phyloP scores from a whole-genome alignment of 2,329 filamentous ascomycete genomes.

The Aspergillus ruber region DNA sequence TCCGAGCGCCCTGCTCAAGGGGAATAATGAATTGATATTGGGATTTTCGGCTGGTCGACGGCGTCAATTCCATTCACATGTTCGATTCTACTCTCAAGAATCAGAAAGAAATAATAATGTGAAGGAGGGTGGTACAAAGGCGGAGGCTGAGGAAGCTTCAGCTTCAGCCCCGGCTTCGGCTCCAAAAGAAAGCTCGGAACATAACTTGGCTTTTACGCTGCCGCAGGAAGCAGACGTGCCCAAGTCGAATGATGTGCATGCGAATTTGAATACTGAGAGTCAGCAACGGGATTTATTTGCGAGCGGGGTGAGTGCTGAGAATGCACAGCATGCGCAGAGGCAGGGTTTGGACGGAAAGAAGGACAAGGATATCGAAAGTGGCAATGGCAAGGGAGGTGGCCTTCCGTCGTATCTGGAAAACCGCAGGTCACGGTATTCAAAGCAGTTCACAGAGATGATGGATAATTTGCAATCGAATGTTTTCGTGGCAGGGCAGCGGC shows the following conservation, averaged over 20 bases:
- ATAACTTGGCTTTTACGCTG: neutral
- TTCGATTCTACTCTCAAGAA: slow-evolving; percentile 19
- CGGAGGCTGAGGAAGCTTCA: no score
- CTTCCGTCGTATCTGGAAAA: slow-evolving; percentile 34
- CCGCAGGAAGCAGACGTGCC: neutral
- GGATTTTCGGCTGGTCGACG: slow-evolving; percentile 36
- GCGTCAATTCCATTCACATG: slow-evolving; percentile 34
- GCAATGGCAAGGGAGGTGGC: slow-evolving; percentile 11
- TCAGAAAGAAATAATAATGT: slow-evolving; percentile 10
- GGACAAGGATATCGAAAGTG: slow-evolving; percentile 4
- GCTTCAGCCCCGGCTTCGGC: no score
- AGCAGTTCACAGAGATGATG: slow-evolving; percentile 67
- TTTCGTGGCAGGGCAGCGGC: slow-evolving; percentile 74
- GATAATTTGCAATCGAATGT: slow-evolving; percentile 82
- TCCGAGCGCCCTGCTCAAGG: slow-evolving; percentile 11
- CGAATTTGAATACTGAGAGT: slow-evolving; percentile 16
- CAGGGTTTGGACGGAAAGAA: slow-evolving; percentile 6
- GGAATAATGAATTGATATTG: slow-evolving; percentile 14
- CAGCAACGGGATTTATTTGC: slow-evolving; percentile 1
- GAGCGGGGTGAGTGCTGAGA: slow-evolving; percentile 2
- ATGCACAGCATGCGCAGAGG: slow-evolving; percentile 1
- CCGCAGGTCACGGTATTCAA: slow-evolving; percentile 52
- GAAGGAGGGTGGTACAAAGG: slow-evolving; percentile 12
- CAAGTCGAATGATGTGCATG: slow-evolving; percentile 1
- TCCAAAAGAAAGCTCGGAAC: neutral